Percentiles rank a stretch among this genome's conserved stretches.
Evolutionary conservation across 2,329 filamentous ascomycete species (phyloP).

Genomic region (Scedosporium dehoogii): DNA sequence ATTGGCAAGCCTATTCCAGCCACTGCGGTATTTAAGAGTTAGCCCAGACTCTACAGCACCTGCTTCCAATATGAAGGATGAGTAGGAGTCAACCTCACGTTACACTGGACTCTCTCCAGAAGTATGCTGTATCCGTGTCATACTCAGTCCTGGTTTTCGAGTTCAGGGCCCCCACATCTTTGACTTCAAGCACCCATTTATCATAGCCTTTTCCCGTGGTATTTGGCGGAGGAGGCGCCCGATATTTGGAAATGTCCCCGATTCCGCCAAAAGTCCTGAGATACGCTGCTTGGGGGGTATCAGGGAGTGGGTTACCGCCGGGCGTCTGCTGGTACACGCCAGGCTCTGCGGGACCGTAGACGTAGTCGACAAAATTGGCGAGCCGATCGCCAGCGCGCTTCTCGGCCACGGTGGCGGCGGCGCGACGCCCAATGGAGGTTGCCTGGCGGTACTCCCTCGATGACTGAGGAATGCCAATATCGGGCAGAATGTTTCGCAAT

Average conservation of each 20-base stretch:
- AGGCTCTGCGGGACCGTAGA: not conserved
- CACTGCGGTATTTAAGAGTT: not conserved
- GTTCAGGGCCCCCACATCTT: constrained; percentile 4
- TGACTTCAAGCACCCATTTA: constrained; percentile 6
- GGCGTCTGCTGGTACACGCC: constrained; percentile 7
- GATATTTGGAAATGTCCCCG: constrained; percentile 6
- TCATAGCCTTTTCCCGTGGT: constrained; percentile 7
- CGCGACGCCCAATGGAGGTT: constrained; percentile 6
- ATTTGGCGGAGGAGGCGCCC: constrained; percentile 8
- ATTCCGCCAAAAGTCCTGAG: constrained; percentile 9
- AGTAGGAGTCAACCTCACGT: not conserved
- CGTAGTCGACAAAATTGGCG: constrained; percentile 8
- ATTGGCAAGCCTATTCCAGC: constrained; percentile 9
- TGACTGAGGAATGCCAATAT: constrained; percentile 7
- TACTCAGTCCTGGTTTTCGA: constrained; percentile 6
- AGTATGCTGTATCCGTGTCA: constrained; percentile 10
- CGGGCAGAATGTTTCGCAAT: constrained; percentile 5
- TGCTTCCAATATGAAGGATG: no score
- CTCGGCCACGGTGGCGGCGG: constrained; percentile 5
- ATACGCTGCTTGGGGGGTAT: constrained; percentile 7
- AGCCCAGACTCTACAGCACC: no score
- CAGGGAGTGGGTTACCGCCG: constrained; percentile 5
- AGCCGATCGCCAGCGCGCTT: constrained; percentile 6
- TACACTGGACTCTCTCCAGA: constrained; percentile 10
- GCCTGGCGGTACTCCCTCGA: constrained; percentile 6